These are phyloP conservation scores for Pseudozyma sp. DNA, from an alignment of 1,284 basidiomycete genomes.

Conservation along the genomic window DNA sequence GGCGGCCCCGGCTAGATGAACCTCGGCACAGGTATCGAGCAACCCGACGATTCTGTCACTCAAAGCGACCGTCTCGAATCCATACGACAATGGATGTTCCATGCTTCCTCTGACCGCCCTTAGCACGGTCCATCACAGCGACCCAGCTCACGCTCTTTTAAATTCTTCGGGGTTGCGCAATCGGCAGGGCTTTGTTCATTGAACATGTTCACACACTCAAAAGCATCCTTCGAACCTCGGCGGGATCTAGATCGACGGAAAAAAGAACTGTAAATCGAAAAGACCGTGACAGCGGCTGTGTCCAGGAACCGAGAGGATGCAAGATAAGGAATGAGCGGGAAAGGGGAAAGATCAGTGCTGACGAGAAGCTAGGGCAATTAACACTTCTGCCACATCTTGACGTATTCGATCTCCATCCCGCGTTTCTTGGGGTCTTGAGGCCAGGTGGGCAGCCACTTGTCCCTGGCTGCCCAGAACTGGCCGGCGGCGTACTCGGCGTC, in stretches of 20 bases:
- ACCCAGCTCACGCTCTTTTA: constrained; percentile 16
- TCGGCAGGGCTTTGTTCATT: constrained; percentile 23
- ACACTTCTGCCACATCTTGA: constrained; percentile 76
- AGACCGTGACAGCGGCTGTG: too few species aligned
- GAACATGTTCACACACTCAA: too few species aligned
- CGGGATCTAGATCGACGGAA: too few species aligned
- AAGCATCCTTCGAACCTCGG: too few species aligned
- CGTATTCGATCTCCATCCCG: constrained; percentile 79
- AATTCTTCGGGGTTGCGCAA: constrained; percentile 20
- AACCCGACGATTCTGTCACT: constrained; percentile 37
- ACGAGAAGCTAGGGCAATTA: neutral
- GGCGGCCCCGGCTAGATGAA: constrained; percentile 34
- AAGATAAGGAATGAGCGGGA: too few species aligned
- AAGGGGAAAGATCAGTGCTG: too few species aligned
- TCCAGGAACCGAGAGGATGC: too few species aligned
- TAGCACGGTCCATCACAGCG: constrained; percentile 5
- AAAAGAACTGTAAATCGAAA: too few species aligned
- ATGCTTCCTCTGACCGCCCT: constrained; percentile 14
- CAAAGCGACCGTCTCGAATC: constrained; percentile 43
- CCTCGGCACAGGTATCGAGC: constrained; percentile 33
- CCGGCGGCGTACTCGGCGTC: constrained; percentile 76
- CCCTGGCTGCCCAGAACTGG: constrained; percentile 75
- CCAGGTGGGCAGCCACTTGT: constrained; percentile 48
- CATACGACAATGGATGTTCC: constrained; percentile 36
- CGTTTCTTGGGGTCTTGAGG: constrained; percentile 67